Base-by-base conservation (phyloP, 495 filamentous ascomycete species). In the Mytilinidion resinicola region DNA sequence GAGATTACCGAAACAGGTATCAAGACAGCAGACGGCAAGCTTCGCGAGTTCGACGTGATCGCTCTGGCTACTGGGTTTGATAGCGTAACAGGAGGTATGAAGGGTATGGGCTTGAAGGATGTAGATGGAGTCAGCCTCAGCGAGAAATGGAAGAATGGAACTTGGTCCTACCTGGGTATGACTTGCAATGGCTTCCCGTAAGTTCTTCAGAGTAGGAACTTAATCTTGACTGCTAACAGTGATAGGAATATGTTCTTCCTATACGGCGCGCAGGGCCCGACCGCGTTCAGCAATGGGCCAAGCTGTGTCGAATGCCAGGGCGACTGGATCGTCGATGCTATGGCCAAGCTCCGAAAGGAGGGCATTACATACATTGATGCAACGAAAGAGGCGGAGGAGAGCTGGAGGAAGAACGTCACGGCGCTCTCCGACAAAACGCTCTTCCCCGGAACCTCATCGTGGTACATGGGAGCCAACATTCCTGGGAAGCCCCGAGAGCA, bases 51-150 rank as follows among this genome's bases (percentile, higher is more conserved):
- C 43, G 80, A 83, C 60, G 64, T 80, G 21, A 72, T 84, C 53
- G 74, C 75, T 44, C 64, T 82, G 51, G 80, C 80, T 10, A 84
- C 81, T 6, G 81, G 81, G 0, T 84, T 82, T 61, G 81, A 82
- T 62, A 67, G 73, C 14, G 67, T 78, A 11, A 81, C 77, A 5
- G 81, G 81, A 10, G 74, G 71, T 3, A 72, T 82, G 67, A 73
- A 70, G 59, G 67, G 75, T 33, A 74, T 84, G 60, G 75, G 76
- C 4, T 62, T 84, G 51, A 64, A 66, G 15, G 77, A 76, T 56
- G 60, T 73, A 37, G 55, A 76, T 44, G 78, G 74, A 5, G 57
- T 67, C 7, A 63, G 66, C 12, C 68, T 83, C 9, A 41, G 67
- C 0, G 75, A 81, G 30, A 74, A 77, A 48, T 83, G 82, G 81